Conservation (phyloP, 768 basidiomycete species). For the Russula brevipes region DNA sequence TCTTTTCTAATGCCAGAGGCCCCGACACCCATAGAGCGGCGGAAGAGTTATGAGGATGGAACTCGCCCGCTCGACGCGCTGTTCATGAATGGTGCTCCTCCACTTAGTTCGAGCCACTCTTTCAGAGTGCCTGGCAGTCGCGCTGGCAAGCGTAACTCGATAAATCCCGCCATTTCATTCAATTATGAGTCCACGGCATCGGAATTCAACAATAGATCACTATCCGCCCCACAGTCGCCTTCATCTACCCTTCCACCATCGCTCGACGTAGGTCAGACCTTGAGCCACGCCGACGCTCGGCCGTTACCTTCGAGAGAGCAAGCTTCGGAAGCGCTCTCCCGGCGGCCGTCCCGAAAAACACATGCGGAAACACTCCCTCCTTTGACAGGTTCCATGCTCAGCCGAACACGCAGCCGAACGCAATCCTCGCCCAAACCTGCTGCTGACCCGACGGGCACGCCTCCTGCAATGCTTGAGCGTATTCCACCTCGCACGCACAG, state of each 20-base stretch:
- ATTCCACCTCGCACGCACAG: constrained; percentile 24
- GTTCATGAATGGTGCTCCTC: constrained; percentile 27
- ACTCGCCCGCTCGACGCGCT: constrained; percentile 38
- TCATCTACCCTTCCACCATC: background rate
- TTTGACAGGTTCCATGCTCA: background rate
- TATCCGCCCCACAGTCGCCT: constrained; percentile 15
- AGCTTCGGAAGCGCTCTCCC: background rate
- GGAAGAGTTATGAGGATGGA: constrained; percentile 43
- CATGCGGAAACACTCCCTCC: background rate
- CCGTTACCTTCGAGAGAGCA: background rate
- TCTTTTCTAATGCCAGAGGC: constrained; percentile 25
- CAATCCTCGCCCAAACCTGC: constrained; percentile 4
- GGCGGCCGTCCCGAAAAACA: constrained; percentile 7
- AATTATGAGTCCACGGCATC: constrained; percentile 23
- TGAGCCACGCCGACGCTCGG: background rate
- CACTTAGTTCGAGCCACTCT: constrained; percentile 30
- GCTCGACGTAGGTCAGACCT: background rate
- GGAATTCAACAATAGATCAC: constrained; percentile 9
- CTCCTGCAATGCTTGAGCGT: constrained; percentile 22
- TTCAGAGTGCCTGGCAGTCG: constrained; percentile 33
- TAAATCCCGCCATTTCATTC: constrained; percentile 47
- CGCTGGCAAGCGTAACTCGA: constrained; percentile 47
- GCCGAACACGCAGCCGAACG: constrained; percentile 9
- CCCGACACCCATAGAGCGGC: constrained; percentile 28
- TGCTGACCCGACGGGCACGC: constrained; percentile 28